Conservation (phyloP, 2,329 filamentous ascomycete species). For the Capronia coronata region DNA sequence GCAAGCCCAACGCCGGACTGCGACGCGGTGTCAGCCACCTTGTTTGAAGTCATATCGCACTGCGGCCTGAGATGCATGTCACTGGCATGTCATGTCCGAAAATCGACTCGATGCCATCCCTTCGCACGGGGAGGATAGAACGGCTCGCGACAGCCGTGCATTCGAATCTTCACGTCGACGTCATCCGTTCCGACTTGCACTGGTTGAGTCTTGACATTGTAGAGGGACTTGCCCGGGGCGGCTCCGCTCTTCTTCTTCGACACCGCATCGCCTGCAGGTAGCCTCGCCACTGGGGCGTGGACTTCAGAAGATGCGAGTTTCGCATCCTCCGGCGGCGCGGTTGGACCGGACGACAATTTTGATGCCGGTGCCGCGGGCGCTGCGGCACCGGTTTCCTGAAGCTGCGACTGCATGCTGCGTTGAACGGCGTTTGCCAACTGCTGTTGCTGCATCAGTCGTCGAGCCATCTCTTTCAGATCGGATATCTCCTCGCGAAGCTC, state of each 20-base stretch:
- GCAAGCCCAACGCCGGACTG: no score
- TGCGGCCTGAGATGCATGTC: no score
- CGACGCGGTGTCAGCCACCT: no score
- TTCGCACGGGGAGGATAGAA: background rate
- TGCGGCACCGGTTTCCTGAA: background rate
- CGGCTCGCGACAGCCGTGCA: background rate
- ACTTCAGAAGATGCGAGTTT: background rate
- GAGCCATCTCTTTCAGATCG: constrained; percentile 10
- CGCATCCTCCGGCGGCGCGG: background rate
- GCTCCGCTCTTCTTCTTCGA: background rate
- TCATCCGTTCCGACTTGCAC: background rate
- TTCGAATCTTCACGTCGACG: background rate
- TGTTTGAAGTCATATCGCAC: no score
- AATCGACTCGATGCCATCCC: background rate
- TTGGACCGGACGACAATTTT: background rate
- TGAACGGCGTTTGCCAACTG: background rate
- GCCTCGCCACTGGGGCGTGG: background rate
- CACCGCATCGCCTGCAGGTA: background rate
- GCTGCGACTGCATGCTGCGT: background rate
- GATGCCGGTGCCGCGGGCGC: background rate
- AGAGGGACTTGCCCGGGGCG: background rate
- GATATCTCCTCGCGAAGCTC: constrained; percentile 8
- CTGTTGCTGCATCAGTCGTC: constrained; percentile 5
- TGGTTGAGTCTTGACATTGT: background rate
- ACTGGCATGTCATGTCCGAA: background rate